phyloP scores from a whole-genome alignment of 2,329 filamentous ascomycete genomes.

The Xylaria hypoxylon region DNA sequence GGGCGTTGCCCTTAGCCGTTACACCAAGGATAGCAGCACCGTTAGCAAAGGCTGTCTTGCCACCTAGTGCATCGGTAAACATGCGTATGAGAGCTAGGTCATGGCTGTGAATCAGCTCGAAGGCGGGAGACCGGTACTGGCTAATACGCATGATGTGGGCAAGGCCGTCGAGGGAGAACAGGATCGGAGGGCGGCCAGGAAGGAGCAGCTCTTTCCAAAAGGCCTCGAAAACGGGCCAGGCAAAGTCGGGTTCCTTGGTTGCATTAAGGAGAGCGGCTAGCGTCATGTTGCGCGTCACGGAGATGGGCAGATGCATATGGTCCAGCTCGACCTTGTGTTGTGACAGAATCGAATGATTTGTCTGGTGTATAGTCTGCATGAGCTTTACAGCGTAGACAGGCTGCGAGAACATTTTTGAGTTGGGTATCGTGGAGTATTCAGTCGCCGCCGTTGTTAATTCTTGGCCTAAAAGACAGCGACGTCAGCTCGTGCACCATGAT shows the following conservation, averaged over 20 bases:
- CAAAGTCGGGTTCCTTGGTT: slow-evolving; percentile 78
- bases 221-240: slow-evolving; percentile 83
- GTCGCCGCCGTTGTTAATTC: slow-evolving; percentile 85
- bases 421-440: slow-evolving; percentile 78
- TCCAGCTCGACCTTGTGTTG: slow-evolving; percentile 60
- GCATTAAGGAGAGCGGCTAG: slow-evolving; percentile 77
- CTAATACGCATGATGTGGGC: slow-evolving; percentile 83
- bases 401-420: slow-evolving; percentile 78
- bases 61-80: slow-evolving; percentile 79
- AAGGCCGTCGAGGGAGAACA: slow-evolving; percentile 83
- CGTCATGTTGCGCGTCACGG: slow-evolving; percentile 67
- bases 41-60: slow-evolving; percentile 68
- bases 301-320: slow-evolving; percentile 70
- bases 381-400: slow-evolving; percentile 80
- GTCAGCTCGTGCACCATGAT: slow-evolving; percentile 6
- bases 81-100: slow-evolving; percentile 81
- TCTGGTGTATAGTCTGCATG: slow-evolving; percentile 76
- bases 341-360: slow-evolving; percentile 75
- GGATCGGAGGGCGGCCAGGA: slow-evolving; percentile 63
- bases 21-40: slow-evolving; percentile 84
- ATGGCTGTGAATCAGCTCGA: slow-evolving; percentile 83
- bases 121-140: slow-evolving; percentile 78
- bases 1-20: slow-evolving; percentile 77
- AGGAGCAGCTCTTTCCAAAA: slow-evolving; percentile 81
- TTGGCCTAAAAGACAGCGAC: slow-evolving; percentile 62